Evolutionary conservation across 176 grass and related monocot genomes (phyloP), one percentile per base, ranked within the genome.

Genomic region (Puccinellia tenuiflora): DNA sequence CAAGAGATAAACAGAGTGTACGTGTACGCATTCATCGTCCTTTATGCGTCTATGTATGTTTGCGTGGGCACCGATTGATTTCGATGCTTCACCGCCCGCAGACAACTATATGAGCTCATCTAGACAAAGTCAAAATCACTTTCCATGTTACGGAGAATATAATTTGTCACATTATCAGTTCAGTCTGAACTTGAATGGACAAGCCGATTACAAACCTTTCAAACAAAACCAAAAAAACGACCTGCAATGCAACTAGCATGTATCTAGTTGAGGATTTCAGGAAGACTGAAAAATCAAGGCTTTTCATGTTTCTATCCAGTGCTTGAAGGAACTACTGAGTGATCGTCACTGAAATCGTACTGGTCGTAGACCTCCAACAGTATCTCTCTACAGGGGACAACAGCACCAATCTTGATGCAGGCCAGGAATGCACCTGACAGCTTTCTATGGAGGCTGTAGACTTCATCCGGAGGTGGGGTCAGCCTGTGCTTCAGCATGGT

Each of bases 361-460:
- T 87, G 80, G 40, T 90, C 80, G 25, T 96, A 90, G 84, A 96
- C 75, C 50, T 89, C 62, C 72, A 93, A 83, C 73, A 99, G 52
- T 28, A 99, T 71, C 47, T 95, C 87, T 82, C 96, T 95, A 37
- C 93, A 99, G 31, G 96, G 96, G 35, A 96, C 96, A 28, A 93
- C 87, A 14, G 96, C 91, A 2, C 93, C 87, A 46, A 99, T 89
- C 78, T 99, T 99, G 68, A 99, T 93, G 79, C 93, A 99, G 57
- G 93, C 93, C 71, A 99, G 80, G 76, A 99, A 98, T 35, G 96
- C 90, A 33, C 96, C 96, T 46, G 96, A 98, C 38, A 98, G 87
- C 85, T 98, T 98, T 83, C 96, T 89, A 37, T 96, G 96, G 17
- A 98, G 85, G 64, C 93, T 96, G 85, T 98, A 98, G 28, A 86